Base-by-base conservation (phyloP, 352 stramenopile genomes). In the Phytophthora pseudosyringae region DNA sequence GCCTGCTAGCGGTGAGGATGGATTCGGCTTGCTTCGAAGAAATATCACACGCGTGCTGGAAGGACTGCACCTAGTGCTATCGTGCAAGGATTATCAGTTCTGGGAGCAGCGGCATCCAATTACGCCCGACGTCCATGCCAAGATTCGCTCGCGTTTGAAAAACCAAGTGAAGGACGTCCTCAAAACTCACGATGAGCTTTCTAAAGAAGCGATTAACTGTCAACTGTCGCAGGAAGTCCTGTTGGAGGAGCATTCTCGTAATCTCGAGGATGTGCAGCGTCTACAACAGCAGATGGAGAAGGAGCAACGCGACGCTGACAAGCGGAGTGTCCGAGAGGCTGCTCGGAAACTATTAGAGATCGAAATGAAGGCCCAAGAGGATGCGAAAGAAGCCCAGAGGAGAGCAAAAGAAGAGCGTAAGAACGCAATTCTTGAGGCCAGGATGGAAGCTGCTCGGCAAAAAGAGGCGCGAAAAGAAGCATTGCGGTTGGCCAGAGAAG, bases 51-150 rank as follows among this genome's bases (percentile, higher is more conserved):
- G 84, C 10, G 68, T 90, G 3, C 46, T 95, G 8, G 87, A 95
- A 76, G 87, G 87, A 18, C 64, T 91, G 9, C 78, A 80, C 33
- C 77, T 78, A 38, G 85, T 92, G 15, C 40, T 91, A 1, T 69
- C 69, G 26, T 95, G 87, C 52, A 71, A 28, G 25, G 82, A 90
- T 48, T 95, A 95, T 63, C 81, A 90, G 38, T 92, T 95, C n/a
- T 95, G 85, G 87, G 85, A 95, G 67, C 80, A 92, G 50, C 80
- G 85, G 3, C 81, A 95, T 64, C 64, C 80, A 5, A 78, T 92
- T 11, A 80, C 75, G 26, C 67, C 78, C 8, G 78, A 91, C 12
- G 70, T 81, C 3, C 82, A 92, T 58, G 55, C 75, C 2, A 91
- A 91, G 36, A 56, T 90, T 44, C 83, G 83, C 3, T 67, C 71